These are phyloP conservation scores for Aspergillus pseudotamarii DNA, from an alignment of 2,329 filamentous ascomycete genomes.

Conservation along the genomic window DNA sequence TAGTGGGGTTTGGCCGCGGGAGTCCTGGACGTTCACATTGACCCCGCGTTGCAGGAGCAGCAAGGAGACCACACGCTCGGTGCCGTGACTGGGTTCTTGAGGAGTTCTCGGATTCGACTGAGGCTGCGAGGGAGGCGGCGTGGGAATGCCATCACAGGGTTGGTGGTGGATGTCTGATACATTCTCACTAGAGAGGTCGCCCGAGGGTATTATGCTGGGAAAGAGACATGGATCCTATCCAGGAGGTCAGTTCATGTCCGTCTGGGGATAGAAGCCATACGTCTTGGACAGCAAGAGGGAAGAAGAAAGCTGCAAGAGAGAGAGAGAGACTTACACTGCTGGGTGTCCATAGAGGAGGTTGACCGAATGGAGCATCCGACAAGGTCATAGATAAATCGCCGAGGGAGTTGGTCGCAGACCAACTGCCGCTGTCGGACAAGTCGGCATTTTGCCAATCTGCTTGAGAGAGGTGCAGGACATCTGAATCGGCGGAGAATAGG, in stretches of 20 bases:
- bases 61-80: not conserved
- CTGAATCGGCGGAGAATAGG: not conserved
- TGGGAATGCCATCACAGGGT: not conserved
- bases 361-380: not conserved
- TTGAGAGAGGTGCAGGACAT: not conserved
- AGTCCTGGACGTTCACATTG: not conserved
- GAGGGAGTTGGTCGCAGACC: not conserved
- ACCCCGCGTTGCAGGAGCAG: not conserved
- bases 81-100: not conserved
- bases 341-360: not conserved
- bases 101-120: not conserved
- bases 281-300: not conserved
- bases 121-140: not conserved
- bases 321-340: not conserved
- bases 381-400: not conserved
- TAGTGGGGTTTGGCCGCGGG: conserved; percentile 3
- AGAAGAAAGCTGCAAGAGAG: not conserved
- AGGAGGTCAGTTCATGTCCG: not conserved
- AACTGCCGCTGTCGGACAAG: not conserved
- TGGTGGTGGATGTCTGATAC: not conserved
- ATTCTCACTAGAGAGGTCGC: not conserved
- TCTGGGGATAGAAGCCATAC: not conserved
- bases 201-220: not conserved
- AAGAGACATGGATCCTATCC: not conserved
- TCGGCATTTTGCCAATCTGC: not conserved